Conservation (phyloP, 2,329 filamentous ascomycete genomes). For the Lasiodiplodia gonubiensis region DNA sequence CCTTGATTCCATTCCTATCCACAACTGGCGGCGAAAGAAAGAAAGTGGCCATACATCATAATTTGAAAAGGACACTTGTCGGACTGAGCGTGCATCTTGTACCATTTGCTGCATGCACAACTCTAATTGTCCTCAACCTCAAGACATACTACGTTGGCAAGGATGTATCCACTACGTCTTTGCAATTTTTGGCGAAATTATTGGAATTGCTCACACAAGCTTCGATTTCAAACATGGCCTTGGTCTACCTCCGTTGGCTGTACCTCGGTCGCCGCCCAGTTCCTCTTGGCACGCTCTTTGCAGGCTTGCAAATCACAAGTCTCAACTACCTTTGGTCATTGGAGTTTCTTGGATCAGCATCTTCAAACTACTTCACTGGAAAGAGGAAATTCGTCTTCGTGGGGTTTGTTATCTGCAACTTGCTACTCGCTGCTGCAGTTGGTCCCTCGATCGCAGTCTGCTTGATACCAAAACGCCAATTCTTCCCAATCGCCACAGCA, state of each 20-base stretch:
- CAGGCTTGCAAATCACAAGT: constrained; percentile 1
- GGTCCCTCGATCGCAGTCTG: not conserved
- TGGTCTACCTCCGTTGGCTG: not conserved
- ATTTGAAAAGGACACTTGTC: not conserved
- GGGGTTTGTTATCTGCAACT: not conserved
- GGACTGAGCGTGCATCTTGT: not conserved
- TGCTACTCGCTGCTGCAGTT: not conserved
- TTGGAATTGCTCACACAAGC: not conserved
- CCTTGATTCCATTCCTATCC: not conserved
- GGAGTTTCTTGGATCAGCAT: not conserved
- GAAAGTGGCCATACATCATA: not conserved
- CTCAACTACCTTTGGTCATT: constrained; percentile 1
- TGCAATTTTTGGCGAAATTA: not conserved
- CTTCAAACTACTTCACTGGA: fast-evolving
- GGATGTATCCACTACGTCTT: not conserved
- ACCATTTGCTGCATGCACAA: not conserved
- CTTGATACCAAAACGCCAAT: not conserved
- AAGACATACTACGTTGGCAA: not conserved
- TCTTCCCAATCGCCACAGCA: not conserved
- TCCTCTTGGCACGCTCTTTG: not conserved
- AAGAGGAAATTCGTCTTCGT: not conserved
- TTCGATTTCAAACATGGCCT: not conserved
- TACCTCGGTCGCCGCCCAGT: not conserved
- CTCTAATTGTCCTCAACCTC: not conserved
- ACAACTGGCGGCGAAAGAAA: not conserved